Evolutionary conservation across 2,329 filamentous ascomycete genomes (phyloP).

Genomic region (Claviceps citrina): DNA sequence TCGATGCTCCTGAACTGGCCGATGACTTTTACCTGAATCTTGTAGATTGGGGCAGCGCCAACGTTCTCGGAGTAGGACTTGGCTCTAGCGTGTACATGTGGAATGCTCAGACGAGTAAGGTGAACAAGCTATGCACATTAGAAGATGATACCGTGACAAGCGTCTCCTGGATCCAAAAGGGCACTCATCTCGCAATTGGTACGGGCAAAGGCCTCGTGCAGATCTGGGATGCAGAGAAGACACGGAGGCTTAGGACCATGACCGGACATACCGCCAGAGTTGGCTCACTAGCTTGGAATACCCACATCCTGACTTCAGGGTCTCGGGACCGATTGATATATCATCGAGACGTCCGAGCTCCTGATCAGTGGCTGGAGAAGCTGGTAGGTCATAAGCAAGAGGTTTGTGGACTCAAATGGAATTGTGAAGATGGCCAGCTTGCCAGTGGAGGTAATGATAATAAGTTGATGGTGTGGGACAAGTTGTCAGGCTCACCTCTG

Average conservation of each 20-base stretch:
- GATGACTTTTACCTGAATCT: constrained; percentile 97
- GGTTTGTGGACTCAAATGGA: constrained; percentile 93
- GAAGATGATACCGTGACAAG: constrained; percentile 91
- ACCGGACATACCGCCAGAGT: constrained; percentile 89
- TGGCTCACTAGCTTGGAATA: constrained; percentile 91
- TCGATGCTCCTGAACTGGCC: constrained; percentile 88
- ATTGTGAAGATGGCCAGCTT: constrained; percentile 85
- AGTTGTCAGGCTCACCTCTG: constrained; percentile 76
- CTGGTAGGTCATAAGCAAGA: constrained; percentile 94
- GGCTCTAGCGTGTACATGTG: constrained; percentile 95
- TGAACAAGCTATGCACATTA: constrained; percentile 86
- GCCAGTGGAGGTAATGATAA: constrained; percentile 97
- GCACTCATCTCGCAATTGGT: constrained; percentile 87
- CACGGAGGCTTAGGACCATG: constrained; percentile 81
- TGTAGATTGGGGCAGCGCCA: constrained; percentile 93
- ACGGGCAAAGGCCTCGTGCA: constrained; percentile 90
- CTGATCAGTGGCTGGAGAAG: constrained; percentile 77
- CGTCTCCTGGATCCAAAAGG: constrained; percentile 96
- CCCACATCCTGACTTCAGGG: constrained; percentile 89
- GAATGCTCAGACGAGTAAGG: constrained; percentile 81
- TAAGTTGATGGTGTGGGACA: constrained; percentile 97
- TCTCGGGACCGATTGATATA: constrained; percentile 88
- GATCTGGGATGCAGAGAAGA: constrained; percentile 90
- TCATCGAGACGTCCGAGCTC: constrained; percentile 84
- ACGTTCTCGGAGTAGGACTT: constrained; percentile 82